Percentiles rank a stretch among this genome's conserved stretches.
Conservation (phyloP, 805 yeast species). For the Schwanniomyces occidentalis region DNA sequence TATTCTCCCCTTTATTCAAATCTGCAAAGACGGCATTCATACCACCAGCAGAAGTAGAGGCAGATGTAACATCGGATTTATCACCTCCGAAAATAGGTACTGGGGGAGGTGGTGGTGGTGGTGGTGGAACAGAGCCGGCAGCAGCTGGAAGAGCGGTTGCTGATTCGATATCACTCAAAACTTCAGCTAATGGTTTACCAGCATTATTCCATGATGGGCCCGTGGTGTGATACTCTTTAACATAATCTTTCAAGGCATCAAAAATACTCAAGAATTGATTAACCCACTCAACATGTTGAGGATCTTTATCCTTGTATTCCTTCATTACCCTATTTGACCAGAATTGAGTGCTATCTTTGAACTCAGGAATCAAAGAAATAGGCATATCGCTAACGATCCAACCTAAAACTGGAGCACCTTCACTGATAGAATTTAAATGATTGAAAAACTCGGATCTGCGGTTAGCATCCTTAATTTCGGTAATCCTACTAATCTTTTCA, state of each 20-base stretch:
- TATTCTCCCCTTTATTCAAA: conserved; percentile 77
- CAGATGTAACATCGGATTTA: conserved; percentile 6
- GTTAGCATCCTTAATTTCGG: conserved; percentile 69
- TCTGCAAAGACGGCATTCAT: conserved; percentile 91
- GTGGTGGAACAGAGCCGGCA: conserved; percentile 39
- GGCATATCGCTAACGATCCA: conserved; percentile 87
- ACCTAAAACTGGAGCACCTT: conserved; percentile 86
- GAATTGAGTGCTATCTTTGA: conserved; percentile 88
- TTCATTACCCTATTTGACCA: conserved; percentile 91
- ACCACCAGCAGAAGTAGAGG: conserved; percentile 45
- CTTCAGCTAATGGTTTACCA: conserved; percentile 60
- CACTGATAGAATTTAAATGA: conserved; percentile 80
- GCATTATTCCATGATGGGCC: conserved; percentile 80
- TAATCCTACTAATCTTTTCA: conserved; percentile 55
- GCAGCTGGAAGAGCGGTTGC: conserved; percentile 11
- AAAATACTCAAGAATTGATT: conserved; percentile 60
- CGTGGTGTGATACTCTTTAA: conserved; percentile 73
- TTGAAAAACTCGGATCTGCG: conserved; percentile 64
- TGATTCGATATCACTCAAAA: conserved; percentile 25
- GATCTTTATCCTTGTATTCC: conserved; percentile 73
- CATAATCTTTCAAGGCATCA: conserved; percentile 69
- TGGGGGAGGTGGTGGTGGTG: conserved; percentile 93
- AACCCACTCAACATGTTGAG: conserved; percentile 80
- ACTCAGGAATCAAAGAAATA: conserved; percentile 72
- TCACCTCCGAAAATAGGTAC: conserved; percentile 66